Conservation (phyloP, 106 monocot genomes). For the Allium sativum region DNA sequence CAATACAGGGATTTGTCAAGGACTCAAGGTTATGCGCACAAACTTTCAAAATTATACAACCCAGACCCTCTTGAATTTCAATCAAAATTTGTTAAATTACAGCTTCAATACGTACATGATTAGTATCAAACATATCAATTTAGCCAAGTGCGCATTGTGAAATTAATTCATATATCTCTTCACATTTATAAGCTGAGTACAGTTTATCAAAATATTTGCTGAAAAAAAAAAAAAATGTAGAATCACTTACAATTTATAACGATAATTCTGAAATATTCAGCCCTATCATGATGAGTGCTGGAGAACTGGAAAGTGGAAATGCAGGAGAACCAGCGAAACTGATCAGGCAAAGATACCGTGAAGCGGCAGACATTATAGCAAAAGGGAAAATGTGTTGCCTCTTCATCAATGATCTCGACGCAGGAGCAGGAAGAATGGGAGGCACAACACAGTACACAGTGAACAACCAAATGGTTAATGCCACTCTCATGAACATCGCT, state of each 20-base stretch:
- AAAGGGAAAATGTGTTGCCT: conserved; percentile 94
- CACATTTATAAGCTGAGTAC: too few relatives aligned
- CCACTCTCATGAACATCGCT: conserved; percentile 99
- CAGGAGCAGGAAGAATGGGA: conserved; percentile 89
- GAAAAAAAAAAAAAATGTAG: too few relatives aligned
- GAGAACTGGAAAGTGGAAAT: conserved; percentile 97
- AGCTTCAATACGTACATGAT: too few relatives aligned
- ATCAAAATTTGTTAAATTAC: too few relatives aligned
- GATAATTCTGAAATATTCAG: conserved; percentile 17
- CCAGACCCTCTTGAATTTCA: too few relatives aligned
- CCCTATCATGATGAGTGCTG: conserved; percentile 99
- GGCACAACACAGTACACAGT: conserved; percentile 98
- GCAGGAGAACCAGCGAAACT: conserved; percentile 96
- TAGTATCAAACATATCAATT: too few relatives aligned
- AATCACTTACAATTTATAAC: not conserved
- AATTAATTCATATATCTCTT: too few relatives aligned
- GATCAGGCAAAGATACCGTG: conserved; percentile 90
- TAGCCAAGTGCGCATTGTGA: too few relatives aligned
- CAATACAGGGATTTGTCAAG: too few relatives aligned
- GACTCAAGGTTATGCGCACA: too few relatives aligned
- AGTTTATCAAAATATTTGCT: too few relatives aligned
- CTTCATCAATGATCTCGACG: conserved; percentile 99
- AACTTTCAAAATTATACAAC: too few relatives aligned
- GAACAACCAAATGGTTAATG: conserved; percentile 99
- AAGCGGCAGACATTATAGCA: conserved; percentile 80